These are phyloP conservation scores for Xylariaceae sp. DNA, from an alignment of 2,329 filamentous ascomycete genomes.

Conservation along the genomic window DNA sequence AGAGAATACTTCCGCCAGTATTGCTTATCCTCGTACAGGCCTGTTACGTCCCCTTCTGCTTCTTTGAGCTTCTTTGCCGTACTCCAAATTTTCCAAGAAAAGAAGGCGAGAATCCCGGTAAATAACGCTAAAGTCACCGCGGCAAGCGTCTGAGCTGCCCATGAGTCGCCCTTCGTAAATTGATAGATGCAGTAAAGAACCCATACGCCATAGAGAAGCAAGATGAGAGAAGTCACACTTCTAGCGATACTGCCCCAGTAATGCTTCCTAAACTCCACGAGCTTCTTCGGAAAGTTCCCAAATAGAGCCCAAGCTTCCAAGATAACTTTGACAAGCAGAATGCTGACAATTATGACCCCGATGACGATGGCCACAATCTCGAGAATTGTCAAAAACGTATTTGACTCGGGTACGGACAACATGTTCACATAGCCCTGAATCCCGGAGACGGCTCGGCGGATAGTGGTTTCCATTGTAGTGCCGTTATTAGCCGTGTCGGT, in stretches of 20 bases:
- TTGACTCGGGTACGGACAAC: conserved; percentile 78
- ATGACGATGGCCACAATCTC: conserved; percentile 85
- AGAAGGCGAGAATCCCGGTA: conserved; percentile 75
- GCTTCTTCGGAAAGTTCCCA: conserved; percentile 74
- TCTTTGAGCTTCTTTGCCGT: conserved; percentile 72
- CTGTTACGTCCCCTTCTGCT: conserved; percentile 66
- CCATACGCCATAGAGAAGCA: conserved; percentile 92
- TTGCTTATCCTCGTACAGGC: conserved; percentile 82
- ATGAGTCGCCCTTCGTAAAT: conserved; percentile 89
- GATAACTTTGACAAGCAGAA: conserved; percentile 85
- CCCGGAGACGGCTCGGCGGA: conserved; percentile 60
- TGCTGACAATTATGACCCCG: conserved; percentile 76
- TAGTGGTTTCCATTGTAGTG: conserved; percentile 23
- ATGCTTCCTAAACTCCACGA: conserved; percentile 84
- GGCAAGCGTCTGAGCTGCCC: conserved; percentile 82
- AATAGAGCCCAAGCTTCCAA: conserved; percentile 90
- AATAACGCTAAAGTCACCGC: conserved; percentile 77
- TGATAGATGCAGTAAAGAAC: conserved; percentile 95
- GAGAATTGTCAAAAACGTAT: conserved; percentile 94
- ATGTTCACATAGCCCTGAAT: conserved; percentile 82
- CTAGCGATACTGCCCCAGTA: conserved; percentile 93
- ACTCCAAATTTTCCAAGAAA: conserved; percentile 77
- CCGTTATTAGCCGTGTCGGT: conserved; percentile 29
- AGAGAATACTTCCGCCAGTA: conserved; percentile 94
- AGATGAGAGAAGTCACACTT: conserved; percentile 82